Base-by-base conservation (phyloP, 768 basidiomycete species). In the Suillus discolor region DNA sequence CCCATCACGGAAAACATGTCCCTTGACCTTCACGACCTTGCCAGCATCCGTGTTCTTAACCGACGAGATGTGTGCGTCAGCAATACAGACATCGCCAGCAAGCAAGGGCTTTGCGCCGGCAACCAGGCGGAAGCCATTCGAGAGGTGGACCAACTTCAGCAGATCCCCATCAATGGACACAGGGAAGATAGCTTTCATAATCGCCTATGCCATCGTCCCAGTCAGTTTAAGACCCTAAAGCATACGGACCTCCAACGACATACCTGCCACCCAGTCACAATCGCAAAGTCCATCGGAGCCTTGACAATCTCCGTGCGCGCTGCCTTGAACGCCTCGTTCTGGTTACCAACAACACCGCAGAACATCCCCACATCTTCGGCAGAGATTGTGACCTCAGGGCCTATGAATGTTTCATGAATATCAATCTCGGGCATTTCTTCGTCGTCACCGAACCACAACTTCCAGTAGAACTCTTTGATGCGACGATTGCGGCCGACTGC, bases 401-500 rank as follows among this genome's bases (percentile, higher is more conserved):
- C 92, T 62, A 87, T 85, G 80, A 98, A 97, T 16, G 85, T 91
- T 69, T 93, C 92, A 60, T 85, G 86, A 62, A 97, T 83, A 71
- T 89, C 85, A 67, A 99, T 88, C n/a, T 85, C 78, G 12, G 96
- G 92, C 31, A 98, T 83, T 2, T 76, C 76, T 70, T 91, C 86
- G 67, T 92, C 82, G 73, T 95, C 94, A 44, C 97, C 96, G 75
- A 95, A 97, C 97, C 97, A 99, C 41, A 99, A 80, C 75, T 90
- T 90, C 97, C 97, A 99, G 82, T 99, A 99, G 76, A 99, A 99
- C 71, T 92, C 87, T 80, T 97, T 99, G 81, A 99, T 96, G 67
- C 92, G 88, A 63, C 82, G 83, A 80, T 97, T 99, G 70, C 96
- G 89, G 66, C 85, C 92, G 11, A 85, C 83, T 6, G 88, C 86